These are phyloP conservation scores for Zopfochytrium polystomum DNA, from an alignment of 371 early-diverging fungal genomes.

Conservation along the genomic window DNA sequence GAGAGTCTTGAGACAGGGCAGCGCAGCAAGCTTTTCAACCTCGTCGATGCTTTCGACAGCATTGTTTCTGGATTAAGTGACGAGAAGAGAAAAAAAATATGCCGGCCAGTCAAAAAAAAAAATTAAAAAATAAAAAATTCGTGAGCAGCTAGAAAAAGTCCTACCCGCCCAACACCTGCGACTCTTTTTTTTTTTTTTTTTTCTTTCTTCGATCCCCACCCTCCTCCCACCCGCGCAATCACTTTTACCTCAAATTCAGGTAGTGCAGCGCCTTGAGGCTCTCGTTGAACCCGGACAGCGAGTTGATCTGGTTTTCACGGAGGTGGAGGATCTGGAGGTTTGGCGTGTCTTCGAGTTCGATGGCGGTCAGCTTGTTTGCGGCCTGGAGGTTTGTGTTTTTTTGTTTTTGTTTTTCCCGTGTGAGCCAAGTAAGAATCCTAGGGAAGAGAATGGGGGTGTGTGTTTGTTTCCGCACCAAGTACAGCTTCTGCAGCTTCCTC, in stretches of 20 bases:
- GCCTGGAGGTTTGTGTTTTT: conserved; percentile 15
- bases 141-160: background rate
- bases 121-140: background rate
- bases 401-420: no score
- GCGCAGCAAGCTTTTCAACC: conserved; percentile 28
- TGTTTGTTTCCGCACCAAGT: conserved; percentile 27
- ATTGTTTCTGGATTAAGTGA: conserved; percentile 30
- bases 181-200: no score
- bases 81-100: conserved; percentile 1
- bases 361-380: conserved; percentile 29
- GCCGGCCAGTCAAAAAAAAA: background rate
- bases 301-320: conserved; percentile 38
- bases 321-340: conserved; percentile 42
- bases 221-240: background rate
- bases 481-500: conserved; percentile 44
- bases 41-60: conserved; percentile 36
- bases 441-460: background rate
- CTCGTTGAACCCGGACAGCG: conserved; percentile 31
- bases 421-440: background rate
- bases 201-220: no score
- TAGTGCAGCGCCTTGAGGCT: conserved; percentile 30
- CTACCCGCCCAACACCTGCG: no score
- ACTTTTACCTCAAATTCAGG: conserved; percentile 41
- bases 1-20: conserved; percentile 32
- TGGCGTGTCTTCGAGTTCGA: conserved; percentile 39